Evolutionary conservation across 1,284 basidiomycete species (phyloP), one percentile per base, ranked within the genome.

Genomic region (Cutaneotrichosporon cavernicola): DNA sequence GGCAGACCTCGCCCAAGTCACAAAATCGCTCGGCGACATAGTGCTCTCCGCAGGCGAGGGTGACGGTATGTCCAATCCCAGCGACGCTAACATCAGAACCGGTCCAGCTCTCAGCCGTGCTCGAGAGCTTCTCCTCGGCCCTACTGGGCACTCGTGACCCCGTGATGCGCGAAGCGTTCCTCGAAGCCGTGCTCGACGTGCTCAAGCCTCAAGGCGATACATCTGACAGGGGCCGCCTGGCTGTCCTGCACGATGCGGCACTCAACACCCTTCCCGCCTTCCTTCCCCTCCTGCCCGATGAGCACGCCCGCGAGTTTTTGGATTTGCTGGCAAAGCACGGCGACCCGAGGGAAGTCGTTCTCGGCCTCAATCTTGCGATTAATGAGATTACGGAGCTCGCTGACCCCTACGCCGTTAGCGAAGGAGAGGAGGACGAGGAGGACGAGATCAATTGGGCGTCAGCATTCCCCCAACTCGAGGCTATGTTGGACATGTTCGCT

Each of bases 381-480:
- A 63, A 67, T 30, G 55, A 69, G 18, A 60, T 78, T 14, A 60
- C 71, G 11, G 74, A 76, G 30, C 58, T 66, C 32, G 67, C 70
- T 2, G 70, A 72, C 40, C 68, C 70, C 4, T 71, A 64, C 34
- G 62, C 64, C 11, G 67, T 76, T 16, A 74, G 72, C 64, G 74
- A 75, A 50, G 65, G 70, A 30, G 75, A 72, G 60, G 69, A 65
- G 22, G 69, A 65, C 4, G 62, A 70, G 4, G 66, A 62, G 56
- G 68, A 68, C 5, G 76, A 81, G 43, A 56, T 65, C 13, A 81
- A 85, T 61, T 76, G 76, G 7, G 70, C 74, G 11, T 69, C 70
- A 6, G 71, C 89, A 61, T 81, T 72, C 18, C 72, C 80, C 18
- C 85, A 87, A 43, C 88, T 89, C 73, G 70, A 82, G 13, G 69